Conservation (phyloP, 116 monocot species). For the Phalaenopsis hybrid region DNA sequence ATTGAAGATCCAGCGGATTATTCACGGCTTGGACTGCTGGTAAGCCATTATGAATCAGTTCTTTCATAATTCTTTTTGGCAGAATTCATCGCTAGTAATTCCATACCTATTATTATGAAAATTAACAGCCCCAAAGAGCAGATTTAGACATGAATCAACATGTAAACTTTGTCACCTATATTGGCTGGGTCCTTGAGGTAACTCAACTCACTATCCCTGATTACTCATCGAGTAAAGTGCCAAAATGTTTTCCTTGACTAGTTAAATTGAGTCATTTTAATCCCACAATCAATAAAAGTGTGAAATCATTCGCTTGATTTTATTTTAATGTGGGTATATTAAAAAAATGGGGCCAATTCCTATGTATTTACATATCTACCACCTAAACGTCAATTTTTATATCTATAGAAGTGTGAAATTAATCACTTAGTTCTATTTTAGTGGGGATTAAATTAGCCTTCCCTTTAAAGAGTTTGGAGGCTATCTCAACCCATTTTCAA, state of each 20-base stretch:
- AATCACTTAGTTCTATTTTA: no score
- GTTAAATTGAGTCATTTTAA: not conserved
- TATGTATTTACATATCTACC: no score
- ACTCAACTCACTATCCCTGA: not conserved
- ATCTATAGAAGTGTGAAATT: no score
- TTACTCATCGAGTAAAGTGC: not conserved
- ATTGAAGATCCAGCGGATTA: slow-evolving; percentile 74
- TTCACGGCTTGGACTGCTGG: slow-evolving; percentile 69
- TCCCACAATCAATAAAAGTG: no score
- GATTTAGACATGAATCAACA: slow-evolving; percentile 99
- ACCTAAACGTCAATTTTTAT: no score
- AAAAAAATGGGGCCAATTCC: no score
- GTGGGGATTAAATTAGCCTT: no score
- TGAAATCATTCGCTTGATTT: no score
- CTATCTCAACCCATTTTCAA: no score
- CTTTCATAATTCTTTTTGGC: no score
- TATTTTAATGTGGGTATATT: no score
- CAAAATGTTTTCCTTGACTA: not conserved
- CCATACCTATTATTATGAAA: not conserved
- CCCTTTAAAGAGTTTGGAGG: no score
- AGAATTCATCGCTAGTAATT: not conserved
- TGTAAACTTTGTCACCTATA: slow-evolving; percentile 95
- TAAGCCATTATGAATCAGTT: slow-evolving; percentile 17
- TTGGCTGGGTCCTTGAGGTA: slow-evolving; percentile 98
- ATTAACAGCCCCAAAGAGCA: slow-evolving; percentile 84